Conservation (phyloP, 495 filamentous ascomycete genomes). For the Saxispiralis lemnorum region DNA sequence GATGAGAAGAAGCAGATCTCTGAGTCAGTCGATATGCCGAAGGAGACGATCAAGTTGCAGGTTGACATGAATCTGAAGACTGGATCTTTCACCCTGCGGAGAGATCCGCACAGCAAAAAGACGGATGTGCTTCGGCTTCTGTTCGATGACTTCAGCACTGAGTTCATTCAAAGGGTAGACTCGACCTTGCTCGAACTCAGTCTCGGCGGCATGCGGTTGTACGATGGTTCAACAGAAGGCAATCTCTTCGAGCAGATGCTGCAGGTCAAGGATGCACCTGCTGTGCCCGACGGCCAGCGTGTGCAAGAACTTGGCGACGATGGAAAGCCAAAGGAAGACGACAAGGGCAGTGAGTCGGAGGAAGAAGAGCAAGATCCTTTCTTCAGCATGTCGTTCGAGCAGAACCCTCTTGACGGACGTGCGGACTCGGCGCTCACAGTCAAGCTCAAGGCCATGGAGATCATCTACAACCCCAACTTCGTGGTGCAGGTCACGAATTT, state of each 20-base stretch:
- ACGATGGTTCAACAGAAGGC: conserved; percentile 83
- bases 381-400: conserved; percentile 81
- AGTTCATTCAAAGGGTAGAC: conserved; percentile 70
- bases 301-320: conserved; percentile 41
- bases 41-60: conserved; percentile 81
- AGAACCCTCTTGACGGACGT: conserved; percentile 82
- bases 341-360: conserved; percentile 24
- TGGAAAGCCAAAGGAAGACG: conserved; percentile 20
- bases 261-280: conserved; percentile 70
- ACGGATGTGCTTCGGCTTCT: conserved; percentile 74
- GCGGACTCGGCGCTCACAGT: conserved; percentile 78
- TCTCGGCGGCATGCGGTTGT: conserved; percentile 80
- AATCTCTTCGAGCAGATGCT: conserved; percentile 88
- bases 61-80: conserved; percentile 76
- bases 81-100: conserved; percentile 81
- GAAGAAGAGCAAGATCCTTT: conserved; percentile 50
- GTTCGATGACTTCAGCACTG: conserved; percentile 84
- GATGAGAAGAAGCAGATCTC: conserved; percentile 84
- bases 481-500: conserved; percentile 78
- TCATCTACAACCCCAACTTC: conserved; percentile 90
- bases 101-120: conserved; percentile 61
- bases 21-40: conserved; percentile 72
- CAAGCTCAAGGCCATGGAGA: conserved; percentile 86
- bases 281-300: conserved; percentile 29
- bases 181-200: conserved; percentile 76